These are phyloP conservation scores for Geosiphon pyriformis DNA, from an alignment of 192 early-diverging fungal genomes.

Conservation along the genomic window DNA sequence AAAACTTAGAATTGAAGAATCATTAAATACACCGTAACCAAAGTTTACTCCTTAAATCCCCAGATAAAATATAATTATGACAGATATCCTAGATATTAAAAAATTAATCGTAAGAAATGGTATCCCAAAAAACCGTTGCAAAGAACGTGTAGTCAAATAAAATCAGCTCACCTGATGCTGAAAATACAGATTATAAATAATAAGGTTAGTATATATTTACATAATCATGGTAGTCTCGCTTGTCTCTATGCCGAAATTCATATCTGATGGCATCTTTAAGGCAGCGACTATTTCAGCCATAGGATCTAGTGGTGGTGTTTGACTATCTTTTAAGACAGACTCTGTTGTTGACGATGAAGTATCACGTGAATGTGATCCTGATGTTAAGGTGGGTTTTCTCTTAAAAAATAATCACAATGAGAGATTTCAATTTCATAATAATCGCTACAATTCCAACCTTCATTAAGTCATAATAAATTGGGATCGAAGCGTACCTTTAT, in stretches of 20 bases:
- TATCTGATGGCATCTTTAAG: slow-evolving; percentile 20
- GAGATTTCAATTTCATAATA: no score
- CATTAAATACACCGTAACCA: no score
- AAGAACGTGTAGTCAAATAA: no score
- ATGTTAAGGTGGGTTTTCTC: slow-evolving; percentile 17
- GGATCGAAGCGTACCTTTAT: slow-evolving; percentile 19
- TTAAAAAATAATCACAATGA: not conserved
- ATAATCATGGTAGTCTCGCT: not conserved
- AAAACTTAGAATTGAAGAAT: no score
- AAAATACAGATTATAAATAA: no score
- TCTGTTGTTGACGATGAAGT: not conserved
- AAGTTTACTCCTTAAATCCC: no score
- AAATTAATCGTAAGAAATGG: not conserved
- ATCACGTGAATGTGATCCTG: not conserved
- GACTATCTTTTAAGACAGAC: not conserved
- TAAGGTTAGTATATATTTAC: no score
- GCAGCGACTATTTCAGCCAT: slow-evolving; percentile 19
- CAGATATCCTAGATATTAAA: no score
- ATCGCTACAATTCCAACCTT: no score
- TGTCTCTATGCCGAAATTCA: slow-evolving; percentile 8
- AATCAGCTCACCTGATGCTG: no score
- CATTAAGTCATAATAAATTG: no score
- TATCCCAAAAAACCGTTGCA: not conserved
- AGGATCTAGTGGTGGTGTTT: slow-evolving; percentile 10
- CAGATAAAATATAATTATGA: no score